These are phyloP conservation scores for Begonia peltatifolia DNA, from an alignment of 306 rosid genomes.

Conservation along the genomic window DNA sequence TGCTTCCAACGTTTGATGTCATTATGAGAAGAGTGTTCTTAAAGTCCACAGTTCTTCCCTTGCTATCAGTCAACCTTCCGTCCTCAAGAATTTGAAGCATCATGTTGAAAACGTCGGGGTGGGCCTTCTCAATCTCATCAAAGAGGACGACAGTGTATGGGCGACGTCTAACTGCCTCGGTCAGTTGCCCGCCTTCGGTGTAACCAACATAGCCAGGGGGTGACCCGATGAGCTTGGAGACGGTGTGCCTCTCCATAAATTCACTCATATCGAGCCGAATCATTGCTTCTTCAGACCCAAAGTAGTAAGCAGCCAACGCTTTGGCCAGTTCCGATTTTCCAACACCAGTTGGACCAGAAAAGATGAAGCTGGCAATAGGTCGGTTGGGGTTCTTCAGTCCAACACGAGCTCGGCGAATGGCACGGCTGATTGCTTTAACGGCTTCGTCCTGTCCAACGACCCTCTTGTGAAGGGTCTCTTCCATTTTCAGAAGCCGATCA, in stretches of 20 bases:
- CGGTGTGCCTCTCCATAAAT: slow-evolving; percentile 93
- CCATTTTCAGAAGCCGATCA: slow-evolving; percentile 96
- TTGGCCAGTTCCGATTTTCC: slow-evolving; percentile 94
- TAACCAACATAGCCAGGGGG: slow-evolving; percentile 98
- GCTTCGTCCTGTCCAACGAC: slow-evolving; percentile 93
- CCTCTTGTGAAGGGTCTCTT: slow-evolving; percentile 79
- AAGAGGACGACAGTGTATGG: slow-evolving; percentile 89
- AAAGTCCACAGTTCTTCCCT: slow-evolving; percentile 94
- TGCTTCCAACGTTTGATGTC: slow-evolving; percentile 96
- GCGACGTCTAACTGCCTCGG: slow-evolving; percentile 94
- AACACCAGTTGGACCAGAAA: slow-evolving; percentile 98
- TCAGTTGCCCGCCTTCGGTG: slow-evolving; percentile 92
- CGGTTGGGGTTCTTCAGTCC: slow-evolving; percentile 91
- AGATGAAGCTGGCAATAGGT: slow-evolving; percentile 93
- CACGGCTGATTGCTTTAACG: slow-evolving; percentile 86
- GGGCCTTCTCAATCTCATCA: slow-evolving; percentile 97
- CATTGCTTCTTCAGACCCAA: slow-evolving; percentile 96
- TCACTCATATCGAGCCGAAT: slow-evolving; percentile 97
- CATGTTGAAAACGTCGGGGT: slow-evolving; percentile 93
- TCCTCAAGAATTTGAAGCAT: slow-evolving; percentile 97
- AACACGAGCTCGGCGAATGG: slow-evolving; percentile 89
- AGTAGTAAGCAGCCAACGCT: slow-evolving; percentile 82
- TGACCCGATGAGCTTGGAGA: slow-evolving; percentile 87
- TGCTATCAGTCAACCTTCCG: slow-evolving; percentile 88
- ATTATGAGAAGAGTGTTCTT: slow-evolving; percentile 89